phyloP scores from a whole-genome alignment of 2,329 filamentous ascomycete genomes.

The Ophiocordyceps camponoti-floridani region DNA sequence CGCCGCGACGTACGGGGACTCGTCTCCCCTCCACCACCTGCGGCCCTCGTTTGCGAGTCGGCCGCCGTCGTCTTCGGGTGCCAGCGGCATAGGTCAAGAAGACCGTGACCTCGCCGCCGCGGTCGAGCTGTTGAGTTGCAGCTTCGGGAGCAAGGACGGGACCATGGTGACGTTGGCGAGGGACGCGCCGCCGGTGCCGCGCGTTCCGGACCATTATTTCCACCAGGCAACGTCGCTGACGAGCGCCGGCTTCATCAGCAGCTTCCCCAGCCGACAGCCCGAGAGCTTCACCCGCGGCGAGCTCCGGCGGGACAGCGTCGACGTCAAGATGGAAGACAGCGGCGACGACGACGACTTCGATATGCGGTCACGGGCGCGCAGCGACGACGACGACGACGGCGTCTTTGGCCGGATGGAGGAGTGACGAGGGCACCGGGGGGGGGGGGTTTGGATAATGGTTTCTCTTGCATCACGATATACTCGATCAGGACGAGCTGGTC shows the following conservation, averaged over 20 bases:
- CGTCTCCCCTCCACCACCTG: conserved; percentile 58
- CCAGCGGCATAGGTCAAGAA: conserved; percentile 57
- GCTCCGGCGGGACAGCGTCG: conserved; percentile 28
- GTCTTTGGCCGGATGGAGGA: conserved; percentile 97
- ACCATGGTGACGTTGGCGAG: conserved; percentile 44
- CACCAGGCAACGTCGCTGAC: conserved; percentile 38
- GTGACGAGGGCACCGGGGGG: conserved; percentile 23
- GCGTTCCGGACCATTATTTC: conserved; percentile 65
- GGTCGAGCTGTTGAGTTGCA: conserved; percentile 79
- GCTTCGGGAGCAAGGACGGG: conserved; percentile 60
- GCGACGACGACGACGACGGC: conserved; percentile 84
- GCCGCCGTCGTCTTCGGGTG: conserved; percentile 66
- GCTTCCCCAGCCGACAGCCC: conserved; percentile 39
- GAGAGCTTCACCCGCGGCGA: conserved; percentile 49
- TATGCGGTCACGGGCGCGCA: conserved; percentile 40
- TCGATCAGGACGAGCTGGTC: conserved; percentile 35
- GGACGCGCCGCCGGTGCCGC: conserved; percentile 75
- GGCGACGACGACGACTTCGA: conserved; percentile 56
- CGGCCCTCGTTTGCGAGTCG: conserved; percentile 36
- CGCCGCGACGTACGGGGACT: conserved; percentile 31
- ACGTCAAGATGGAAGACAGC: conserved; percentile 52
- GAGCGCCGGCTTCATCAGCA: conserved; percentile 44
- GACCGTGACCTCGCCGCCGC: conserved; percentile 80
- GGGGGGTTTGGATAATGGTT: conserved; percentile 5
- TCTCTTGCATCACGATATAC: conserved; percentile 33